Evolutionary conservation across 2,329 filamentous ascomycete species (phyloP).

Genomic region (Pestalotiopsis sp.): DNA sequence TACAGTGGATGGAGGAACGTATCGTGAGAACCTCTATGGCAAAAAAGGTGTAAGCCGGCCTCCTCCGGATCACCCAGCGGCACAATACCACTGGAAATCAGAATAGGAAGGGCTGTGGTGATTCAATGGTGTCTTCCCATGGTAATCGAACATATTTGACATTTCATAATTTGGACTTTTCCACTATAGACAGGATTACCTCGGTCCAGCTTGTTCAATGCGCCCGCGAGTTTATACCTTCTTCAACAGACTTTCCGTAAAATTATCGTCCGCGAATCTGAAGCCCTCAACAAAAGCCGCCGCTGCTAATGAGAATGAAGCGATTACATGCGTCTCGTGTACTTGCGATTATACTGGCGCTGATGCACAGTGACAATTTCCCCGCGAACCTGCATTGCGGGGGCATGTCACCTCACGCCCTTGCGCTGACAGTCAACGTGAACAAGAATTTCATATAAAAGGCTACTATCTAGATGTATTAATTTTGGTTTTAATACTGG

Average conservation of each 20-base stretch:
- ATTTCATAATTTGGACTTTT: not conserved
- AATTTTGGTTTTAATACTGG: too few relatives aligned
- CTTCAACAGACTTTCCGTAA: too few relatives aligned
- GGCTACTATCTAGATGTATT: too few relatives aligned
- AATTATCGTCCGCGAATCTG: too few relatives aligned
- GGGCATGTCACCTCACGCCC: not conserved
- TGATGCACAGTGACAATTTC: not conserved
- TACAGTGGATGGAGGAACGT: constrained; percentile 8
- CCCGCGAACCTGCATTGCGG: not conserved
- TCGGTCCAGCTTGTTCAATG: too few relatives aligned
- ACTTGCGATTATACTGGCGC: not conserved
- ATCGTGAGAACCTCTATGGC: constrained; percentile 8
- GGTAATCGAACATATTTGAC: not conserved
- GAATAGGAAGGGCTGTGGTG: not conserved
- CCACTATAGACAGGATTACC: too few relatives aligned
- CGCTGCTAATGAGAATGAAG: too few relatives aligned
- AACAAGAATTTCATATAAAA: not conserved
- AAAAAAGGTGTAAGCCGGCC: constrained; percentile 1
- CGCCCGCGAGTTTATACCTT: too few relatives aligned
- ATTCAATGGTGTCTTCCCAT: not conserved
- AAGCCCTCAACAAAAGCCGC: too few relatives aligned
- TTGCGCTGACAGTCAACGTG: not conserved
- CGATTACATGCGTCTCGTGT: too few relatives aligned
- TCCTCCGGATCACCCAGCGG: constrained; percentile 4
- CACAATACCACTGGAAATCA: constrained; percentile 8